Base-by-base conservation (phyloP, 768 basidiomycete genomes). In the Kwoniella europaea region DNA sequence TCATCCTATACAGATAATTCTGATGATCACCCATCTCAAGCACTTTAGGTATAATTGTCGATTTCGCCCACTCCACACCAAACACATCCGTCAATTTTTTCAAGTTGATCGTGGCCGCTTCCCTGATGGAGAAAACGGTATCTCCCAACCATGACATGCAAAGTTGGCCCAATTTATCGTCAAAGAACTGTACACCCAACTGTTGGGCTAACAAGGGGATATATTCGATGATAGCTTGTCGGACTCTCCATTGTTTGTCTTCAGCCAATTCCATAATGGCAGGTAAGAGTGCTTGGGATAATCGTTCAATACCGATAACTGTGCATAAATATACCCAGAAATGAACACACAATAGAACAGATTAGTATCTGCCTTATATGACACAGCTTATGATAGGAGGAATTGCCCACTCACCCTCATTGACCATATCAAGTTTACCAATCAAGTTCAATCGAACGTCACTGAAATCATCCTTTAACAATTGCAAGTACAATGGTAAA, bases 61-160 rank as follows among this genome's bases (percentile, higher is more conserved):
- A 86, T 82, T 90, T 91, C 41, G 97, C 93, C 97, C 97, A 99
- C 7, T 98, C 95, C 27, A 97, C 94, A 56, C 97, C 97, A 76
- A 99, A 99, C 15, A 98, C 96, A 77, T 98, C 96, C 16, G 96
- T 96, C 79, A 99, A 86, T 82, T 95, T 97, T 86, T 93, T 94
- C 75, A 99, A 86, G 84, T 99, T 99, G 83, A 92, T 88, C 0
- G 94, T 98, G 0, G 97, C 97, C n/a, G 96, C 91, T 83, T 99
- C 97, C 56, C 97, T 90, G 82, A 99, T 99, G 82, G 93, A 95
- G 86, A 91, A 99, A 18, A 99, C 97, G 43, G 92, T 97, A 84
- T 99, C 97, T 9, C 95, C 95, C 73, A 99, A 84, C 97, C 97
- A 99, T 9, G 92, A 93, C 95, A 99, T 97, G 87, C 97, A 99